Conservation (phyloP, 2,329 filamentous ascomycete genomes). For the Alternaria metachromatica region DNA sequence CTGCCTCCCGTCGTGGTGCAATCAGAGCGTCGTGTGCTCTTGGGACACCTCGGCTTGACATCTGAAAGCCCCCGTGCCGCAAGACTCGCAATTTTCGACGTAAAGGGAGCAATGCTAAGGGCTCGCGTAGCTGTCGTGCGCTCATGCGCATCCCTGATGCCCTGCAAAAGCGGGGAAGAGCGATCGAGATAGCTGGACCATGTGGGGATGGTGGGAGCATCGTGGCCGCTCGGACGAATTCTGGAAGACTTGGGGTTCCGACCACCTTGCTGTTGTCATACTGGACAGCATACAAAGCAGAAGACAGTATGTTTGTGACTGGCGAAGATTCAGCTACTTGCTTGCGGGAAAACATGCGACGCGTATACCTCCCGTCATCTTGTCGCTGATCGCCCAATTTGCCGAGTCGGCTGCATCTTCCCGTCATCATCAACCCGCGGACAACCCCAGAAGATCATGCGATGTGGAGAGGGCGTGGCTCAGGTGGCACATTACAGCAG, state of each 20-base stretch:
- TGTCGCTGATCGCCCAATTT: background rate
- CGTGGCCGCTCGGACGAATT: background rate
- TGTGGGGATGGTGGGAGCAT: background rate
- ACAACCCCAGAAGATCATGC: background rate
- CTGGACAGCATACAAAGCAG: background rate
- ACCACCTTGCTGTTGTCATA: background rate
- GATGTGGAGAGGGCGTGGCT: background rate
- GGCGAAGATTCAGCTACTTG: background rate
- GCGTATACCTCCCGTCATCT: background rate
- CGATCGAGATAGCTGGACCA: slow-evolving; percentile 2
- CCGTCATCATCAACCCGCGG: background rate
- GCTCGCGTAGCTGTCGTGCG: background rate
- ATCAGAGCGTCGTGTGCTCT: background rate
- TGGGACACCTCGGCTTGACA: slow-evolving; percentile 16
- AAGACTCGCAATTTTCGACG: slow-evolving; percentile 4
- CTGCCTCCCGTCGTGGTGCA: background rate
- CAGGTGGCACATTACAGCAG: background rate
- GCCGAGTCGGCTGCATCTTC: background rate
- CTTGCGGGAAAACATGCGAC: background rate
- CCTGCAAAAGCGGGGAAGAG: slow-evolving; percentile 22
- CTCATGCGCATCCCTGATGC: slow-evolving; percentile 1
- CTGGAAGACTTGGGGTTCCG: slow-evolving; percentile 13
- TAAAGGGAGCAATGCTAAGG: slow-evolving; percentile 3
- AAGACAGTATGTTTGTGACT: background rate
- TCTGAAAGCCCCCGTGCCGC: background rate